phyloP scores from a whole-genome alignment of 495 filamentous ascomycete genomes.

The Penicillium coffeae region DNA sequence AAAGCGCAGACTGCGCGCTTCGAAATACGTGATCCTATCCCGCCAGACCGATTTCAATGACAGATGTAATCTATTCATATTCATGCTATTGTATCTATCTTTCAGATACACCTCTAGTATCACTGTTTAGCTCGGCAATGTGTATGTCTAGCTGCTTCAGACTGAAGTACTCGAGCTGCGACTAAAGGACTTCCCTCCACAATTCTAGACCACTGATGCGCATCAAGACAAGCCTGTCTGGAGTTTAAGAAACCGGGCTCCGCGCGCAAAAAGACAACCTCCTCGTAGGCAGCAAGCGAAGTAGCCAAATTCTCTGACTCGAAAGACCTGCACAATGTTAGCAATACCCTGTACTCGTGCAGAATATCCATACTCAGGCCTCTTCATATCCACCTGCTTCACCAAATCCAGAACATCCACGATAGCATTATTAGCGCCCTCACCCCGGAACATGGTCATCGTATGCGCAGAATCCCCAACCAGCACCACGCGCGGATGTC shows the following conservation, averaged over 20 bases:
- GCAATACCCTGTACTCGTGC: background rate
- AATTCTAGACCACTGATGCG: slow-evolving; percentile 51
- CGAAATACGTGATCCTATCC: no score
- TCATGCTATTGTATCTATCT: no score
- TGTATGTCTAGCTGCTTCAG: background rate
- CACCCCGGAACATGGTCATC: slow-evolving; percentile 57
- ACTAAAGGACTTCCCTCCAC: slow-evolving; percentile 34
- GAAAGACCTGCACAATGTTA: slow-evolving; percentile 10
- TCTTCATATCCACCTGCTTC: slow-evolving; percentile 17
- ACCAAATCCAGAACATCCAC: slow-evolving; percentile 46
- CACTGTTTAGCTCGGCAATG: no score
- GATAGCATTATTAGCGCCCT: slow-evolving; percentile 59
- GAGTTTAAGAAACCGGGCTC: slow-evolving; percentile 51
- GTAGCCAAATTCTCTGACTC: slow-evolving; percentile 6
- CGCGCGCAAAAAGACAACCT: slow-evolving; percentile 46
- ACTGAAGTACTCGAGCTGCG: slow-evolving; percentile 3
- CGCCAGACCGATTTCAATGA: no score
- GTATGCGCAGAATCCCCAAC: slow-evolving; percentile 53
- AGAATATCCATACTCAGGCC: slow-evolving; percentile 1
- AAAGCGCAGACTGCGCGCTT: no score
- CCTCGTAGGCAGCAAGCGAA: slow-evolving; percentile 47
- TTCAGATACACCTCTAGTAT: no score
- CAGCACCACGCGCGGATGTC: slow-evolving; percentile 41
- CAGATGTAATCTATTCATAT: no score
- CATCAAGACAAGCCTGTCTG: slow-evolving; percentile 59